These are phyloP conservation scores for Suillus variegatus DNA, from an alignment of 768 basidiomycete genomes.

Conservation along the genomic window DNA sequence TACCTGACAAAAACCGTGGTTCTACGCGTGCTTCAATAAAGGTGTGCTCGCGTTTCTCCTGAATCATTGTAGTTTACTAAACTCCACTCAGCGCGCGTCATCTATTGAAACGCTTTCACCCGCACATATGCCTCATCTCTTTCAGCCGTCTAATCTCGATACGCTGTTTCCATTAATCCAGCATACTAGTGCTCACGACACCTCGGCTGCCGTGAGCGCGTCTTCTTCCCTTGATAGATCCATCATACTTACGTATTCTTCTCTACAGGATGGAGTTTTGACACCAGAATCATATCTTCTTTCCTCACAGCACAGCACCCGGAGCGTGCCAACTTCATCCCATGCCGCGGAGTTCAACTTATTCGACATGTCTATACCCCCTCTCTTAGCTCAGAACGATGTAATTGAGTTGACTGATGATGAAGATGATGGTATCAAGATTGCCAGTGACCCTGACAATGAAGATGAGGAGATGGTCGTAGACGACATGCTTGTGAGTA, in stretches of 20 bases:
- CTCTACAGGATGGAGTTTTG: conserved; percentile 8
- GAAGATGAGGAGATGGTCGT: conserved; percentile 21
- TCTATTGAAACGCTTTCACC: conserved; percentile 6
- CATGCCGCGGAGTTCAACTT: conserved; percentile 12
- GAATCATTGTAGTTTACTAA: conserved; percentile 8
- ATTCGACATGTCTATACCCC: conserved; percentile 4
- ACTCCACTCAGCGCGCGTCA: conserved; percentile 15
- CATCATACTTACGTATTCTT: not conserved
- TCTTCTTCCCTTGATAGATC: not conserved
- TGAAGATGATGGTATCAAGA: conserved; percentile 6
- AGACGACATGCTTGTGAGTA: conserved; percentile 20
- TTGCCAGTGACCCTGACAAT: conserved; percentile 17
- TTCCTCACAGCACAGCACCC: conserved; percentile 5
- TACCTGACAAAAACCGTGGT: conserved; percentile 13
- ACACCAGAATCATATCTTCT: not conserved
- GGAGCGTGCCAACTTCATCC: conserved; percentile 1
- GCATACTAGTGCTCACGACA: conserved; percentile 2
- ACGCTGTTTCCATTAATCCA: conserved; percentile 4
- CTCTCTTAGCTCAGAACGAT: conserved; percentile 3
- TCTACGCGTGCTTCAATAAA: conserved; percentile 9
- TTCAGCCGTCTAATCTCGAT: conserved; percentile 15
- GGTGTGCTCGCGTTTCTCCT: conserved; percentile 12
- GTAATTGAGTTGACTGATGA: conserved; percentile 1
- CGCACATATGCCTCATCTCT: conserved; percentile 9
- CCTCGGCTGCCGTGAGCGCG: conserved; percentile 18